Evolutionary conservation across 2,329 filamentous ascomycete species (phyloP).

Genomic region (Colletotrichum cereale): DNA sequence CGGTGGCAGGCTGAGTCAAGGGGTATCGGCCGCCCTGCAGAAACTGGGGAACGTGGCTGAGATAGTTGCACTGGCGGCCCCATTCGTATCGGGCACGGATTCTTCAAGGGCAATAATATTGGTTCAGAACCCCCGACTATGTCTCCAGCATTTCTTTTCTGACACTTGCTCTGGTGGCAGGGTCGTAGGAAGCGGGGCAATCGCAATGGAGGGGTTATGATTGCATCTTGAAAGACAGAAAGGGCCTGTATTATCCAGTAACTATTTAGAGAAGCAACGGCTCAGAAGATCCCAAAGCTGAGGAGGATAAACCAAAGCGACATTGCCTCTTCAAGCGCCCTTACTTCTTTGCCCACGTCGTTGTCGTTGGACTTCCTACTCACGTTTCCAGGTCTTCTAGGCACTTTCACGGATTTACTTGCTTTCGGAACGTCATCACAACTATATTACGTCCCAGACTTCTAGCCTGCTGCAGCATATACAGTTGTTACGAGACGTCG

Average conservation of each 20-base stretch:
- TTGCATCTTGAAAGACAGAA: background rate
- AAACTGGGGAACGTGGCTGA: slow-evolving; percentile 23
- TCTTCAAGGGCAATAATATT: slow-evolving; percentile 22
- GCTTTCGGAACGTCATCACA: background rate
- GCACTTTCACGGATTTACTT: background rate
- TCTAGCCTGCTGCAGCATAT: too few relatives aligned
- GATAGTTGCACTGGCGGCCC: background rate
- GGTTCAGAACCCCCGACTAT: slow-evolving; percentile 19
- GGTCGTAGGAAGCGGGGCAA: slow-evolving; percentile 11
- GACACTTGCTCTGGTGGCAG: slow-evolving; percentile 10
- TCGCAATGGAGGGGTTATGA: slow-evolving; percentile 15
- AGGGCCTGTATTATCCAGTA: background rate
- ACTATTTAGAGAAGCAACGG: slow-evolving; percentile 24
- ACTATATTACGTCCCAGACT: accelerated
- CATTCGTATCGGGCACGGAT: background rate
- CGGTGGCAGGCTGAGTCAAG: slow-evolving; percentile 40
- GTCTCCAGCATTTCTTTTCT: slow-evolving; percentile 35
- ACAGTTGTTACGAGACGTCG: background rate
- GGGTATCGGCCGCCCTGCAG: slow-evolving; percentile 32
- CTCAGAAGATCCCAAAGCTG: background rate
- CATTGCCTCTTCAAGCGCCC: background rate
- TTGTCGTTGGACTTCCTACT: background rate
- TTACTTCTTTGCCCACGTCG: background rate
- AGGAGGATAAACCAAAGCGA: background rate
- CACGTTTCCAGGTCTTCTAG: background rate